Base-by-base conservation (phyloP, 805 yeast species). In the Grigorovia humatica region DNA sequence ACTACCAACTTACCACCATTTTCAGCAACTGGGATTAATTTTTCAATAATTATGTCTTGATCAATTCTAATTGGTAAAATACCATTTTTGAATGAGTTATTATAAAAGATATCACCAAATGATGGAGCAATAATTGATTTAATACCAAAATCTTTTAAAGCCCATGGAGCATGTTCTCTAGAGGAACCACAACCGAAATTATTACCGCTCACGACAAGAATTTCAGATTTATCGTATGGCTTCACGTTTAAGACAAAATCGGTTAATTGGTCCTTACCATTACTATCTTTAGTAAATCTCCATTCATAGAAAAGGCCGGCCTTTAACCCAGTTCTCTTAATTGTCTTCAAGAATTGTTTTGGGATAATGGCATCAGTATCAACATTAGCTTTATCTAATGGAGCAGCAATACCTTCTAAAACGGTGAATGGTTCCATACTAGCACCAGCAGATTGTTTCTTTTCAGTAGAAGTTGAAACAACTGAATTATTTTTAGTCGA, bases 91-190 rank as follows among this genome's bases (percentile, higher is more conserved):
- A 86, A 87, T 49, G 97, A 90, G 76, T 93, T 93, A 75, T 87
- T 93, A 81, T 88, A 91, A 78, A 93, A 93, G 62, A 93, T 93
- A 72, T 93, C 99, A 70, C 98, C 99, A 62, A 91, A 93, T 0
- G 98, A 89, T 53, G 98, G 99, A 7, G 98, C 98, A 69, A 93
- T 91, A 65, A 93, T 86, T 56, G 93, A 84, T 70, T 87, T 84
- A 70, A 93, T 89, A 70, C 99, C 99, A 64, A 93, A 93, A 72
- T 93, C 99, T 63, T 89, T 90, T 59, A 93, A 78, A 1, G 99
- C 99, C 99, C 99, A 93, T 54, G 99, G 98, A 38, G 99, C 99
- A 66, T 93, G 99, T 71, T 93, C 99, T 79, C 99, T 88, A 2
- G 97, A 90, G 43, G 97, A 90, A 64, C 99, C 99, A 75, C 99